Evolutionary conservation across 176 grass and related monocot genomes (phyloP).

Genomic region (Carex scoparia): DNA sequence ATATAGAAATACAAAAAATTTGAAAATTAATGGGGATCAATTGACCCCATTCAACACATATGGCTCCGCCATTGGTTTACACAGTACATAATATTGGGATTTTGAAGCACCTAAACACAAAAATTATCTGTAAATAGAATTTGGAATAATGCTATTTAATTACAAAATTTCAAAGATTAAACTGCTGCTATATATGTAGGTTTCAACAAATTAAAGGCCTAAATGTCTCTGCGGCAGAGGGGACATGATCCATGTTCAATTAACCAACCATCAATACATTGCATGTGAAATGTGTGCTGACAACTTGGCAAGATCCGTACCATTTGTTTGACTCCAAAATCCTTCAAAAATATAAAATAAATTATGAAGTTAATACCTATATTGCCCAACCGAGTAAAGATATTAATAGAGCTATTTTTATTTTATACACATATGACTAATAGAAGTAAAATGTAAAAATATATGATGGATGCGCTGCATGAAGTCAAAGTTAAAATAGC

Average conservation of each 20-base stretch:
- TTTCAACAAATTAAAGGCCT: not conserved
- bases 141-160: not conserved
- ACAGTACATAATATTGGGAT: not conserved
- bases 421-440: no score
- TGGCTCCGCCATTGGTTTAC: not conserved
- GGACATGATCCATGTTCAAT: slow-evolving; percentile 59
- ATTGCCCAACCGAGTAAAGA: not conserved
- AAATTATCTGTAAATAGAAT: not conserved
- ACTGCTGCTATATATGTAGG: not conserved
- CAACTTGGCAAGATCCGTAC: slow-evolving; percentile 65
- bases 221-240: slow-evolving; percentile 49
- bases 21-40: no score
- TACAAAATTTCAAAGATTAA: not conserved
- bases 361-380: not conserved
- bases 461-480: no score
- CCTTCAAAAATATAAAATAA: slow-evolving; percentile 27
- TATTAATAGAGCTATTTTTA: no score
- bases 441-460: no score
- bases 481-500: no score
- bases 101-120: not conserved
- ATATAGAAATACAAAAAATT: no score
- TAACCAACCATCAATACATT: slow-evolving; percentile 75
- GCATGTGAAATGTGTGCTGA: slow-evolving; percentile 56
- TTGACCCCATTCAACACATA: no score
- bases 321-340: slow-evolving; percentile 41